Evolutionary conservation across 345 rosid species (phyloP).

Genomic region (Murraya paniculata): DNA sequence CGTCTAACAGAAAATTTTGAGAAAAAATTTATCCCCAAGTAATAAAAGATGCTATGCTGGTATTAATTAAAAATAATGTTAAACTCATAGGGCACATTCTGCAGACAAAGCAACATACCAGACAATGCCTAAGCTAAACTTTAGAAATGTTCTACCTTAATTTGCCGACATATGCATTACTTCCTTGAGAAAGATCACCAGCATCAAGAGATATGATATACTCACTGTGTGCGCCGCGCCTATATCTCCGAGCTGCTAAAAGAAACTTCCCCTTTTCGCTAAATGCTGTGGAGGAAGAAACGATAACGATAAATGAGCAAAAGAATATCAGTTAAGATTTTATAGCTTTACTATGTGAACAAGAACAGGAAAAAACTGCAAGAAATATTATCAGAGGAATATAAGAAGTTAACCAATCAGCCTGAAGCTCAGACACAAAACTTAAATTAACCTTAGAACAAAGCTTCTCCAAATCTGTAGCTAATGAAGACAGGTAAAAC

Average conservation of each 20-base stretch:
- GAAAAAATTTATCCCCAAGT: neutral
- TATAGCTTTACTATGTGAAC: neutral
- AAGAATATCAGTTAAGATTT: neutral
- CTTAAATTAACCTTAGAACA: neutral
- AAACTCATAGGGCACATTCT: neutral
- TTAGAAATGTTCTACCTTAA: constrained; percentile 51
- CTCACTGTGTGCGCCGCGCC: constrained; percentile 76
- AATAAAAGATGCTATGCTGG: neutral
- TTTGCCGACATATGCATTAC: constrained; percentile 91
- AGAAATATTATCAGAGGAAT: neutral
- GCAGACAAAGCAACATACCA: neutral
- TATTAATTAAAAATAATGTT: neutral
- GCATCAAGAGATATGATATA: constrained; percentile 86
- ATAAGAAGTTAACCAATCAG: neutral
- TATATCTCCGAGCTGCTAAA: constrained; percentile 80
- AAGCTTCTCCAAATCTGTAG: neutral
- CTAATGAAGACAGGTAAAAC: neutral
- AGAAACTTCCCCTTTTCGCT: constrained; percentile 88
- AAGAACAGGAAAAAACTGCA: neutral
- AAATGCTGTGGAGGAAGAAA: constrained; percentile 46
- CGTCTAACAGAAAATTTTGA: neutral
- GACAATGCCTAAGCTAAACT: neutral
- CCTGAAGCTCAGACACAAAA: neutral
- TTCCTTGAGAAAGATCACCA: constrained; percentile 91
- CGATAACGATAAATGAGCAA: neutral